Base-by-base conservation (phyloP, 495 filamentous ascomycete genomes). In the Penicillium angulare region DNA sequence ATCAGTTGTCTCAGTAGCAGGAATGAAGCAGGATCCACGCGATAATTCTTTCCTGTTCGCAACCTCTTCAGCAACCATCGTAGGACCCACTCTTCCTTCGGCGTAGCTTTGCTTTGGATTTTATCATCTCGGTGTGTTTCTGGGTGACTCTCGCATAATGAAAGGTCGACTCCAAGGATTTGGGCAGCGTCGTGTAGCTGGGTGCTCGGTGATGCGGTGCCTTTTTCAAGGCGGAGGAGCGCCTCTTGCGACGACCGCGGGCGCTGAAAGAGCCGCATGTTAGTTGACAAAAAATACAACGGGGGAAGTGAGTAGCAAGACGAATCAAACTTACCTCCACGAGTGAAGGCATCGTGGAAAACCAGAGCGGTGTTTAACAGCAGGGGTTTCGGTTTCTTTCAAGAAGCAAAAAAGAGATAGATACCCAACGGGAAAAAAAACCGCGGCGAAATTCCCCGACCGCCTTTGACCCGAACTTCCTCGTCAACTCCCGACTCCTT, bases 21-120 rank as follows among this genome's bases (percentile, higher is more conserved):
- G 68, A 79, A 85, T 21, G 76, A 73, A 9, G 56, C 57, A 17
- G 72, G 65, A 6, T 77, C 67, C 40, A 76, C 62, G 24, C 71
- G 69, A 52, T 70, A 74, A 53, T 68, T 73, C 38, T 72, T 69
- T 17, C 61, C 60, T 17, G 64, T 57, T 41, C 79, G 74, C 13
- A 86, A 49, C 55, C 77, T 83, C 60, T 84, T 85, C 52, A 88
- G 71, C 21, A 88, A 62, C 86, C 86, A 89, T 53, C 78, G 74
- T 20, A 86, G 62, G 7, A 85, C 72, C 83, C 83, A 88, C 65
- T 87, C 83, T 53, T 83, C 79, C 65, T 83, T 78, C 17, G 75
- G 74, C 10, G 70, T 68, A 12, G 64, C 58, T 31, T 63, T 48
- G 20, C 43, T 53, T 46, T 59, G 51, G 23, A 58, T 32, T 34